Evolutionary conservation across 2,329 filamentous ascomycete genomes (phyloP), one percentile per base, ranked within the genome.

Genomic region (Scytalidium sp.): DNA sequence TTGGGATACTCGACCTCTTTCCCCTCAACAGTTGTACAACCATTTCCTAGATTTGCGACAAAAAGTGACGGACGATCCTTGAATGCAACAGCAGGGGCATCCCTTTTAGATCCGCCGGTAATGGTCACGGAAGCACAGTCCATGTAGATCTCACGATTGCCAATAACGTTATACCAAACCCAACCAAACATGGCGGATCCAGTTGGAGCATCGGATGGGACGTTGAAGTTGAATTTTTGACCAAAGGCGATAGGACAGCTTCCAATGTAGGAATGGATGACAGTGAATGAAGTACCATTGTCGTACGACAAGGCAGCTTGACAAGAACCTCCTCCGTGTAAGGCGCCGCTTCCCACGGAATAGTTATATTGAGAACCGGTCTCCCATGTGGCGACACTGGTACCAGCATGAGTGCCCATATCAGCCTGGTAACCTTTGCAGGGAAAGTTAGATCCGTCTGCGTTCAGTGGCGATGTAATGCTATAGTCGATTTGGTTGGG

Each of bases 121-220:
- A 85, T 78, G 21, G 74, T 73, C 27, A 85, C 75, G 8, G 74
- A 72, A 0, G 81, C 82, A 55, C 83, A 86, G 61, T 84, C 82
- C 80, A 84, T 83, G 69, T 87, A 87, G 72, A 84, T 83, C 58
- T 85, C 83, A 17, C 81, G 73, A 58, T 84, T 84, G 2, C 81
- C 81, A 21, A 79, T 59, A 49, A 73, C 70, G 62, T 83, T 83
- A 63, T 79, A 80, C 77, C 78, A 80, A 3, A 75, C 79, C 83
- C 83, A 67, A 1, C 58, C 57, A 19, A 66, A 61, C 8, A 66
- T 44, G 2, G 61, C 60, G 1, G 19, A 17, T 15, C 58, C 61
- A 19, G 52, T 45, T 13, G 52, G 52, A 15, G 55, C 56, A 43
- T 66, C 63, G 1, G 57, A 54, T 3, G 64, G 63, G 22, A 65